phyloP scores from a whole-genome alignment of 495 filamentous ascomycete species.

The Aspergillus carlsbadensis region DNA sequence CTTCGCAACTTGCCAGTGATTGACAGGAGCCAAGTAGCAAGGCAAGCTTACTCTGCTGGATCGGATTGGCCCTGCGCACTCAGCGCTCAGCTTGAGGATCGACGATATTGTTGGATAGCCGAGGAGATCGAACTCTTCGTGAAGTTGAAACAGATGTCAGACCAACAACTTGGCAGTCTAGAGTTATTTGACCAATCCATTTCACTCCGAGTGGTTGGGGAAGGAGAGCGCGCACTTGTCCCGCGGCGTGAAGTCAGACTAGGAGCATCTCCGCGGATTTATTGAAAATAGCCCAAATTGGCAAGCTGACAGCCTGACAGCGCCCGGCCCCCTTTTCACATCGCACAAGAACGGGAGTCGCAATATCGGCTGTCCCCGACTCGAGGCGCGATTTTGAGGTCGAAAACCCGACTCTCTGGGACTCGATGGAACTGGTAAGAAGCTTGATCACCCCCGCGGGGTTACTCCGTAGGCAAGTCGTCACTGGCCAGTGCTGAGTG shows the following conservation, averaged over 20 bases:
- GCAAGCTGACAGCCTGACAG: neutral
- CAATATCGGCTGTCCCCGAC: neutral
- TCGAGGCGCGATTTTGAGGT: neutral
- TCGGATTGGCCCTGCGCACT: no score
- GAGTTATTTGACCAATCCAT: neutral
- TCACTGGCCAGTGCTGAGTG: neutral
- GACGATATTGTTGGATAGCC: no score
- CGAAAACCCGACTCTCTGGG: slow-evolving; percentile 16
- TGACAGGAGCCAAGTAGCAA: no score
- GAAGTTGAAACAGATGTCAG: no score
- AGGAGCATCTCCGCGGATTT: neutral
- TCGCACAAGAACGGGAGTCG: neutral
- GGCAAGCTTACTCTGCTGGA: no score
- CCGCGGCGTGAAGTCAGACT: neutral
- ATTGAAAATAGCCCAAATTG: neutral
- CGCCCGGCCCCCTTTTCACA: neutral
- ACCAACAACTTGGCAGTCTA: no score
- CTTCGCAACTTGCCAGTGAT: neutral
- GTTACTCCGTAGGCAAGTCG: neutral
- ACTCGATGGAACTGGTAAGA: slow-evolving; percentile 13
- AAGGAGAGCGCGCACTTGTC: neutral
- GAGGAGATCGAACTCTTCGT: no score
- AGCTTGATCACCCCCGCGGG: slow-evolving; percentile 14
- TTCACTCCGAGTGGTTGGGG: neutral
- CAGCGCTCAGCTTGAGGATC: no score